Percentiles rank a stretch among this genome's conserved stretches.
phyloP scores from a whole-genome alignment of 2,329 filamentous ascomycete genomes.

The Penicillium hordei region DNA sequence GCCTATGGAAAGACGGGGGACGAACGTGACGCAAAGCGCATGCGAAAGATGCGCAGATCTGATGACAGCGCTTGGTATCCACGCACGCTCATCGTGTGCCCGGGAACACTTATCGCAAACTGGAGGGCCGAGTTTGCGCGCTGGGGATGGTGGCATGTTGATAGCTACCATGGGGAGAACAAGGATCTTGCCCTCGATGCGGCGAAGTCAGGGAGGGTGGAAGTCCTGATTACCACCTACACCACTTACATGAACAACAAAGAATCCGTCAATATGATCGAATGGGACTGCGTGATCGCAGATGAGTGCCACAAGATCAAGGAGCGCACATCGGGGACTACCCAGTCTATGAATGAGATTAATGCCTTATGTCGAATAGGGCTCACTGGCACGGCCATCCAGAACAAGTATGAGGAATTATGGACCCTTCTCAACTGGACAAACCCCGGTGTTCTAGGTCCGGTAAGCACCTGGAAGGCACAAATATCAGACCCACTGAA shows the following conservation, averaged over 20 bases:
- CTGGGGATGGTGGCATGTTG: slow-evolving; percentile 96
- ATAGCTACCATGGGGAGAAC: slow-evolving; percentile 73
- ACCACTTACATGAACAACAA: slow-evolving; percentile 78
- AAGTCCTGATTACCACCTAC: slow-evolving; percentile 95
- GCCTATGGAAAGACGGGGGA: slow-evolving; percentile 95
- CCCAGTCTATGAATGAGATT: slow-evolving; percentile 82
- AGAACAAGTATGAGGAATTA: slow-evolving; percentile 96
- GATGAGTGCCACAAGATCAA: slow-evolving; percentile 94
- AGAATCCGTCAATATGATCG: slow-evolving; percentile 74
- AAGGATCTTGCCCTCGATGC: slow-evolving; percentile 71
- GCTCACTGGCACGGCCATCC: slow-evolving; percentile 91
- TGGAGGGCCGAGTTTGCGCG: slow-evolving; percentile 83
- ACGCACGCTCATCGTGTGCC: slow-evolving; percentile 79
- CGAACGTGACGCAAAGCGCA: slow-evolving; percentile 77
- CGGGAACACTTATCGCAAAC: slow-evolving; percentile 82
- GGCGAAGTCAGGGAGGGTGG: slow-evolving; percentile 72
- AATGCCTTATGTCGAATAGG: slow-evolving; percentile 92
- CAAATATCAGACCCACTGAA: slow-evolving; percentile 78
- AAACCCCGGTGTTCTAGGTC: slow-evolving; percentile 72
- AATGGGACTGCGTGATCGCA: slow-evolving; percentile 92
- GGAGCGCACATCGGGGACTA: slow-evolving; percentile 72
- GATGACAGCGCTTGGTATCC: slow-evolving; percentile 72
- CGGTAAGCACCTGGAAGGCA: slow-evolving; percentile 72
- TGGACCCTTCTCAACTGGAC: slow-evolving; percentile 98
- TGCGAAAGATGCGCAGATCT: slow-evolving; percentile 76